phyloP scores from a whole-genome alignment of 2,329 filamentous ascomycete genomes.

The Colletotrichum brevisporum region DNA sequence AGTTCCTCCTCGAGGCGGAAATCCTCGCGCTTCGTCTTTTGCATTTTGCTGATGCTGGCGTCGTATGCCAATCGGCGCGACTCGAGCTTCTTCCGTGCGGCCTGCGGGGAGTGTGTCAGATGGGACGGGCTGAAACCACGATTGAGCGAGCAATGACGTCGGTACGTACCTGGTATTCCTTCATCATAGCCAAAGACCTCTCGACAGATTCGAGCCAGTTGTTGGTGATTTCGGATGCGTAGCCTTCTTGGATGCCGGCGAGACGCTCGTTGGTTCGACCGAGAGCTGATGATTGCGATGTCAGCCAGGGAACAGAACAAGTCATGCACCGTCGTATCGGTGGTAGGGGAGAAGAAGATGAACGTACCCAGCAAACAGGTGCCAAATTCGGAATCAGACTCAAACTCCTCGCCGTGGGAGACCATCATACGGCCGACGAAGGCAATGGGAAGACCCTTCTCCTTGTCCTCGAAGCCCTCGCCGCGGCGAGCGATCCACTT shows the following conservation, averaged over 20 bases:
- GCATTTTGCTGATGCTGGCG: constrained; percentile 88
- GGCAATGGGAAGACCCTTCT: constrained; percentile 85
- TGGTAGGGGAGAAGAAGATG: background rate
- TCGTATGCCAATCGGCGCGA: constrained; percentile 91
- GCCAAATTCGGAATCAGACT: constrained; percentile 90
- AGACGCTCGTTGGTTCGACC: constrained; percentile 91
- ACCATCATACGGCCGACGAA: constrained; percentile 90
- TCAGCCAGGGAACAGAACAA: constrained; percentile 2
- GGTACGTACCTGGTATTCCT: constrained; percentile 88
- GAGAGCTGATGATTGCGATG: constrained; percentile 65
- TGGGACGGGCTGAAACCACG: constrained; percentile 35
- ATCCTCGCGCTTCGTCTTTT: constrained; percentile 94
- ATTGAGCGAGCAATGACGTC: constrained; percentile 26
- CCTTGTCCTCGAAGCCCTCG: constrained; percentile 85
- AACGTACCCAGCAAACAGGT: constrained; percentile 81
- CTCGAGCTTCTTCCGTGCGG: constrained; percentile 94
- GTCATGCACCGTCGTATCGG: constrained; percentile 1
- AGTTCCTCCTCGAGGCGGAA: constrained; percentile 94
- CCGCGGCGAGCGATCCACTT: constrained; percentile 89
- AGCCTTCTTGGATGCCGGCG: constrained; percentile 87
- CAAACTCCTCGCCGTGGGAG: constrained; percentile 91
- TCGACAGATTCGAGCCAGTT: constrained; percentile 95
- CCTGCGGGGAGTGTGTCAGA: constrained; percentile 56
- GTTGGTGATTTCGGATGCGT: constrained; percentile 81
- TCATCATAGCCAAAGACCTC: constrained; percentile 92